Base-by-base conservation (phyloP, 148 eudicot genomes). In the Rhododendron simsii region DNA sequence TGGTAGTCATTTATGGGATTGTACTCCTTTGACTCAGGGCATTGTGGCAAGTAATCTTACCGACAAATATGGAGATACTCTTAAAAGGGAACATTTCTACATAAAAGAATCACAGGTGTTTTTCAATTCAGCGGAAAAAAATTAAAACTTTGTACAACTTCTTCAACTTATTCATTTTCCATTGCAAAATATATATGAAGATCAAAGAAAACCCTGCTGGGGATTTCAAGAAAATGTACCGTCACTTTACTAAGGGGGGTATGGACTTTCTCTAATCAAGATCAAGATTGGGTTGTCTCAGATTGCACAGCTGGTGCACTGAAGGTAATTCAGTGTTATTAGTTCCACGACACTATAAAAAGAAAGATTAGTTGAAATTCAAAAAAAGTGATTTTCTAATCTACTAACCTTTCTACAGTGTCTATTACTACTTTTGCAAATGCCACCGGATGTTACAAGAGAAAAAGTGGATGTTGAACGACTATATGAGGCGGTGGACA, bases 261-360 rank as follows among this genome's bases (percentile, higher is more conserved):
- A 5, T 83, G 85, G 85, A 83, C 85, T 41, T 45, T 83, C 61
- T 83, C 78, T 0, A 59, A 83, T 83, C 85, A 67, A 69, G 85
- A 83, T 67, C 76, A 83, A 5, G 78, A 78, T 83, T 83, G 77
- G 85, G 39, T 0, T 1, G 78, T 83, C 41, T 67, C 85, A 26
- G 78, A 83, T 18, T 67, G 85, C 57, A 83, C 85, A 67, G 28
- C 85, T 26, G 57, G 28, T 45, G 39, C 85, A 15, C 0, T 69
- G 3, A 67, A 67, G 85, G 85, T 83, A 67, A 41, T 15, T 81
- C 21, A 26, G 47, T 63, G 8, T 63, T 28, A 18, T 82, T 63
- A 63, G 71, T 2, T 63, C 28, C 71, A 23, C 4, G 28, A 63
- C 11, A 28, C 50, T 28, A 16, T 53, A 13, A 53, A 8, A 51